phyloP scores from a whole-genome alignment of 1,284 basidiomycete genomes.

The Ustilago tritici region DNA sequence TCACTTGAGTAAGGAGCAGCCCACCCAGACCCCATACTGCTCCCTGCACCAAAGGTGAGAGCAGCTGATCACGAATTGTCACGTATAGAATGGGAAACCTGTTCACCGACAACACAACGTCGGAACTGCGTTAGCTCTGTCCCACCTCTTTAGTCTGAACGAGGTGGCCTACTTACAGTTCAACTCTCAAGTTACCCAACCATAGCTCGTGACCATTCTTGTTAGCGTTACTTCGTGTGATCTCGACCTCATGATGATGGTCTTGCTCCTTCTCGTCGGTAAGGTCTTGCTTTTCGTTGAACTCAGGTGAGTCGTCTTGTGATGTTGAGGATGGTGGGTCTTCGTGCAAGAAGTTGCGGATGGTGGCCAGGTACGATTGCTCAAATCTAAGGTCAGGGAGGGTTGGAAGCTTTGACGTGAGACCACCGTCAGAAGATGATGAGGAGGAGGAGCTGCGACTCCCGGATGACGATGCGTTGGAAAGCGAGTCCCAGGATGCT shows the following conservation, averaged over 20 bases:
- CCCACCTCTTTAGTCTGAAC: neutral
- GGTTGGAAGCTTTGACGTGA: conserved; percentile 23
- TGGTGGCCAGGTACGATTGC: conserved; percentile 60
- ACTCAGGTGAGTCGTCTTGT: neutral
- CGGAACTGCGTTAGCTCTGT: neutral
- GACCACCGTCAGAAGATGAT: conserved; percentile 1
- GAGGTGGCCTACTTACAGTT: conserved; percentile 51
- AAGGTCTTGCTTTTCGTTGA: conserved; percentile 7
- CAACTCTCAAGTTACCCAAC: conserved; percentile 58
- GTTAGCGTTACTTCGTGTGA: conserved; percentile 22
- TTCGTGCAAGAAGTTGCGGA: conserved; percentile 57
- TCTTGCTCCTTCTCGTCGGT: conserved; percentile 13
- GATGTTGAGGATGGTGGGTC: conserved; percentile 10
- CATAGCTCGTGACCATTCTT: conserved; percentile 51
- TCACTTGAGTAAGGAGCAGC: conserved; percentile 40
- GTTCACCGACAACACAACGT: neutral
- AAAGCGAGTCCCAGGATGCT: conserved; percentile 15
- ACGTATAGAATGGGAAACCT: conserved; percentile 61
- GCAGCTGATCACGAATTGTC: conserved; percentile 61
- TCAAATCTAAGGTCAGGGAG: conserved; percentile 64
- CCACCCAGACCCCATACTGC: conserved; percentile 59
- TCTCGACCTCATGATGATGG: conserved; percentile 31
- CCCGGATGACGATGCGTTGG: conserved; percentile 10
- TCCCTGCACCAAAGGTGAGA: conserved; percentile 62
- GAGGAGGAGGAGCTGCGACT: conserved; percentile 20